Percentiles rank a stretch among this genome's conserved stretches.
phyloP scores from a whole-genome alignment of 768 basidiomycete species.

The Mycena venus region DNA sequence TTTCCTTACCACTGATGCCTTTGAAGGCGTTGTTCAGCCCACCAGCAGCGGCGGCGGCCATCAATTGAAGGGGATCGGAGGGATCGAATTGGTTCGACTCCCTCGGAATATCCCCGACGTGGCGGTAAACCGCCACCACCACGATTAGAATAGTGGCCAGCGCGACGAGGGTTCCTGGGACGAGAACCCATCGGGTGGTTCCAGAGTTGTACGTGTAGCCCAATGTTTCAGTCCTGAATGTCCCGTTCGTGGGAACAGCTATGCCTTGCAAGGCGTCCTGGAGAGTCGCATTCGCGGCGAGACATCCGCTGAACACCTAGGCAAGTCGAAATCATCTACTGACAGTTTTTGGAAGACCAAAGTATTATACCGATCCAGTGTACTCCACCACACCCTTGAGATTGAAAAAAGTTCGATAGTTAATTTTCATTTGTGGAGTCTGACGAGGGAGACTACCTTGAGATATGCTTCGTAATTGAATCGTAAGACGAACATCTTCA shows the following conservation, averaged over 20 bases:
- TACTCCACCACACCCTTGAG: neutral
- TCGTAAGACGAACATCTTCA: too few relatives aligned
- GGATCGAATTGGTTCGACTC: neutral
- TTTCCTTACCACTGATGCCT: neutral
- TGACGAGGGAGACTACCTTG: too few relatives aligned
- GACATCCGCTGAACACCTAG: neutral
- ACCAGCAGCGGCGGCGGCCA: slow-evolving; percentile 1
- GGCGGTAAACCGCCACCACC: neutral
- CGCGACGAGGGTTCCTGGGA: slow-evolving; percentile 3
- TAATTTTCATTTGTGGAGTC: too few relatives aligned
- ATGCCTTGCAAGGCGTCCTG: too few relatives aligned
- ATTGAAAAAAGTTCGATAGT: too few relatives aligned
- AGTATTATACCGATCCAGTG: neutral
- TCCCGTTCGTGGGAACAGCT: neutral
- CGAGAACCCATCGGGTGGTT: neutral
- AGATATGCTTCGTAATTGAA: neutral
- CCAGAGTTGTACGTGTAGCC: neutral
- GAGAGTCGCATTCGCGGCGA: too few relatives aligned
- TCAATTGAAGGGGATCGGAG: slow-evolving; percentile 8
- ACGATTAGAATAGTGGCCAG: neutral
- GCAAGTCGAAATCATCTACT: neutral
- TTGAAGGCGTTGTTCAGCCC: neutral
- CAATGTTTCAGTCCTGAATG: neutral
- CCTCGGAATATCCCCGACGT: neutral
- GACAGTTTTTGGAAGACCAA: neutral